Conservation (phyloP, 495 filamentous ascomycete species). For the Cryomyces minteri region DNA sequence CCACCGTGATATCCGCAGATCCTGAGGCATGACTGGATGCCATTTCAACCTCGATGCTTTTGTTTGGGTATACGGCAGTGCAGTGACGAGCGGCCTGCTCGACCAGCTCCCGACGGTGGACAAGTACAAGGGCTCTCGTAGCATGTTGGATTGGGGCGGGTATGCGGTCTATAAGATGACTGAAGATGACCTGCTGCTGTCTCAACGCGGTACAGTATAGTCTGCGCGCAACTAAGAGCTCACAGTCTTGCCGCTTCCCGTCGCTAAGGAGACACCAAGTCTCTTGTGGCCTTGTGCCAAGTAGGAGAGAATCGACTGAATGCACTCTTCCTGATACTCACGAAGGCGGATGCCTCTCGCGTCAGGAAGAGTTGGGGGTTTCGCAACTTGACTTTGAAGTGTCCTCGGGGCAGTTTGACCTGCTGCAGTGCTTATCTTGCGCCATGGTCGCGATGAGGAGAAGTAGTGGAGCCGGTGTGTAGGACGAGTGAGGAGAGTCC, state of each 20-base stretch:
- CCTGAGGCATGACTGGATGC: slow-evolving; percentile 54
- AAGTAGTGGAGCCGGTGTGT: too few relatives aligned
- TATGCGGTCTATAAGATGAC: slow-evolving; percentile 74
- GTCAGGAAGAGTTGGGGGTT: too few relatives aligned
- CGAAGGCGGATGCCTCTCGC: slow-evolving; percentile 13
- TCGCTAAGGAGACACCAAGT: slow-evolving; percentile 77
- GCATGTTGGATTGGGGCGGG: slow-evolving; percentile 33
- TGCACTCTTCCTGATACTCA: slow-evolving; percentile 35
- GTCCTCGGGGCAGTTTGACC: too few relatives aligned
- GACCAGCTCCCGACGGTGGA: slow-evolving; percentile 84
- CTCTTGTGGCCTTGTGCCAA: slow-evolving; percentile 58
- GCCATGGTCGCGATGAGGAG: too few relatives aligned
- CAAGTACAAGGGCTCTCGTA: slow-evolving; percentile 75
- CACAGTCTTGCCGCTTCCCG: slow-evolving; percentile 86
- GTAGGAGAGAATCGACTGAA: slow-evolving; percentile 61
- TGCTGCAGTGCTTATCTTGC: too few relatives aligned
- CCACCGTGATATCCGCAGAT: slow-evolving; percentile 77
- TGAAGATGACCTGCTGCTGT: slow-evolving; percentile 65
- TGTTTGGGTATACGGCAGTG: slow-evolving; percentile 54
- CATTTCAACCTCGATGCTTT: slow-evolving; percentile 80
- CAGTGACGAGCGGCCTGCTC: slow-evolving; percentile 87
- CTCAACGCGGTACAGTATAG: too few relatives aligned
- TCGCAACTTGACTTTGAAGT: too few relatives aligned
- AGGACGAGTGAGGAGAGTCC: too few relatives aligned
- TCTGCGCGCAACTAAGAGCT: slow-evolving; percentile 1